Evolutionary conservation across 1,139 yeast species (phyloP), one percentile per base, ranked within the genome.

Genomic region (Neolecta irregularis): DNA sequence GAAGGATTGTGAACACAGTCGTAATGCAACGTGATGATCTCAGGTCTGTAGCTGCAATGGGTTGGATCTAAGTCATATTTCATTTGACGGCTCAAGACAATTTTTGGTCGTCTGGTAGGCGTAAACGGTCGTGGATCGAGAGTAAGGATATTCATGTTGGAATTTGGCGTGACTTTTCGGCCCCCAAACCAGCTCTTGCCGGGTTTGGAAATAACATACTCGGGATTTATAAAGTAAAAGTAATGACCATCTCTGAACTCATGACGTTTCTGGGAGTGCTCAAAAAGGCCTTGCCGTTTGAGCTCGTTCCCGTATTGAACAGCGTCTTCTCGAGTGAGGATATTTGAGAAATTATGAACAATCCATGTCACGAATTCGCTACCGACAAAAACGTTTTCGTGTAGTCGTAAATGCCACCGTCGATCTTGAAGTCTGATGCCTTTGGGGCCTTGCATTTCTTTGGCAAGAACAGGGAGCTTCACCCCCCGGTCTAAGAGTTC

Each of bases 1-100:
- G 81, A 92, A 0, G 96, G 95, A 51, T 85, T 88, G 51, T 83
- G 96, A 3, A 83, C 88, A 37, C 74, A 66, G 52, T 91, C 98
- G 49, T 80, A 79, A 55, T 88, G 96, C 3, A 88, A 83, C 2
- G 74, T 72, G 26, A 85, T 61, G 8, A 73, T 56, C 48, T 91
- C 98, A 0, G 79, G 77, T 39, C 85, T 69, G 51, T 72, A 72
- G 0, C 94, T 81, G 41, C 72, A 67, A 3, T 62, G 61, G 25
- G 64, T 59, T 0, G 91, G 79, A 51, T 88, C 98, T 17, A 81
- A 70, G 53, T 88, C 81, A 47, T 72, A 71, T 37, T 67, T 64
- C 26, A 88, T 64, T 1, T 75, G 64, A 43, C 73, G 62, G 50
- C 78, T 70, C 35, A 76, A 56, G 25, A 36, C 44, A 13, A 46